Percentiles rank a stretch among this genome's conserved stretches.
These are phyloP conservation scores for Cinchona pubescens DNA, from an alignment of 257 asterid genomes.

Conservation along the genomic window DNA sequence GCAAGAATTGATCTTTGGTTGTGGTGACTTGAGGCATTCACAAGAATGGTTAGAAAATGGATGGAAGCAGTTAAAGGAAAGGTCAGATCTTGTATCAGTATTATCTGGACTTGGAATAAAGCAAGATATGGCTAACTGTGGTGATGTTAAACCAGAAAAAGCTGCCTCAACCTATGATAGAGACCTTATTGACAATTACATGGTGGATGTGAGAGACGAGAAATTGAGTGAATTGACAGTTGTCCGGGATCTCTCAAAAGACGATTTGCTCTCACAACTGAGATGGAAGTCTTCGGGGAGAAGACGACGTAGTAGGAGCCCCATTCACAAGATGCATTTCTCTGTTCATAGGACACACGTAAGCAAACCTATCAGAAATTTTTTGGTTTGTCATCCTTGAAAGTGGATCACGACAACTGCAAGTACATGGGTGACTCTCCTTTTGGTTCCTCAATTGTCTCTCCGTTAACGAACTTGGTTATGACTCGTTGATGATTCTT, in stretches of 20 bases:
- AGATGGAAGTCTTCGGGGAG: conserved; percentile 69
- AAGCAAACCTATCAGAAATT: conserved; percentile 27
- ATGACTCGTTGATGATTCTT: conserved; percentile 62
- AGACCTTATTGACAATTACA: conserved; percentile 9
- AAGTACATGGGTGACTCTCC: conserved; percentile 43
- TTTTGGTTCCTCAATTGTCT: conserved; percentile 45
- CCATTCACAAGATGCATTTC: conserved; percentile 33
- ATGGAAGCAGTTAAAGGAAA: conserved; percentile 55
- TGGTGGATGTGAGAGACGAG: conserved; percentile 1
- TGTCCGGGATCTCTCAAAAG: conserved; percentile 52
- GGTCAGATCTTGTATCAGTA: conserved; percentile 41
- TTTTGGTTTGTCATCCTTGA: conserved; percentile 36
- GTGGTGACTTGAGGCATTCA: conserved; percentile 53
- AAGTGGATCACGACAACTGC: conserved; percentile 59
- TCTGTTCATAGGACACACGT: conserved; percentile 21
- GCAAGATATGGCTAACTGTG: not conserved
- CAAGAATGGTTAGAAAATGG: conserved; percentile 57
- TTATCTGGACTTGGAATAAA: conserved; percentile 15
- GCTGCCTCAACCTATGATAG: not conserved
- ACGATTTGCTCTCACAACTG: conserved; percentile 38
- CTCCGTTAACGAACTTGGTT: conserved; percentile 52
- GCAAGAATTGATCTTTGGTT: conserved; percentile 32
- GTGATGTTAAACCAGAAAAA: conserved; percentile 14
- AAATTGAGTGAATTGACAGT: conserved; percentile 12
- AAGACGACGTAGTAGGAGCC: conserved; percentile 53